These are phyloP conservation scores for Calvatia gigantea DNA, from an alignment of 768 basidiomycete genomes.

Conservation along the genomic window DNA sequence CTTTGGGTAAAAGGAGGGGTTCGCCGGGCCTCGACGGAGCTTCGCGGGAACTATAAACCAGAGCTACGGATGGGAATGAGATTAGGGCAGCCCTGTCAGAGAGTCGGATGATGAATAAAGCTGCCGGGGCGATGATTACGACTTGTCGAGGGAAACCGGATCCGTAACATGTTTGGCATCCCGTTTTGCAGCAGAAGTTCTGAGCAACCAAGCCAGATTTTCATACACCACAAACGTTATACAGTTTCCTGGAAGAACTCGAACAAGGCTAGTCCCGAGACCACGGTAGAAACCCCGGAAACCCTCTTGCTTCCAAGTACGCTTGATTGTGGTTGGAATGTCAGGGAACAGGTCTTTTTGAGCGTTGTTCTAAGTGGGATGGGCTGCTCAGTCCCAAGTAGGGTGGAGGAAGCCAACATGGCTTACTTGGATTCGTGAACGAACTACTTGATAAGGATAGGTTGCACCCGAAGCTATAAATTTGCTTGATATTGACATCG, in stretches of 20 bases:
- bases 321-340: slow-evolving; percentile 75
- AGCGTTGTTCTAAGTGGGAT: slow-evolving; percentile 55
- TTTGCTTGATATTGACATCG: slow-evolving; percentile 92
- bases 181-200: slow-evolving; percentile 58
- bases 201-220: slow-evolving; percentile 80
- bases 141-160: neutral
- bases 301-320: slow-evolving; percentile 82
- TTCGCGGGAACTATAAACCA: neutral
- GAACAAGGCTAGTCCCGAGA: slow-evolving; percentile 87
- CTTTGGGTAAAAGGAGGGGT: neutral
- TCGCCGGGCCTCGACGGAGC: neutral
- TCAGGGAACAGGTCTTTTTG: slow-evolving; percentile 70
- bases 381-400: too few relatives aligned
- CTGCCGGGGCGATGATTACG: neutral
- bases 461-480: slow-evolving; percentile 78
- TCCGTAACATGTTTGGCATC: slow-evolving; percentile 24
- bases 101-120: neutral
- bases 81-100: neutral
- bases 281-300: slow-evolving; percentile 90
- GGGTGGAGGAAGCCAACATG: neutral
- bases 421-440: slow-evolving; percentile 87
- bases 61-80: neutral
- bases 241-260: slow-evolving; percentile 95
- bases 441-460: slow-evolving; percentile 97
- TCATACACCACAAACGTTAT: slow-evolving; percentile 98